Evolutionary conservation across 768 basidiomycete species (phyloP).

Genomic region (Chalciporus piperatus): DNA sequence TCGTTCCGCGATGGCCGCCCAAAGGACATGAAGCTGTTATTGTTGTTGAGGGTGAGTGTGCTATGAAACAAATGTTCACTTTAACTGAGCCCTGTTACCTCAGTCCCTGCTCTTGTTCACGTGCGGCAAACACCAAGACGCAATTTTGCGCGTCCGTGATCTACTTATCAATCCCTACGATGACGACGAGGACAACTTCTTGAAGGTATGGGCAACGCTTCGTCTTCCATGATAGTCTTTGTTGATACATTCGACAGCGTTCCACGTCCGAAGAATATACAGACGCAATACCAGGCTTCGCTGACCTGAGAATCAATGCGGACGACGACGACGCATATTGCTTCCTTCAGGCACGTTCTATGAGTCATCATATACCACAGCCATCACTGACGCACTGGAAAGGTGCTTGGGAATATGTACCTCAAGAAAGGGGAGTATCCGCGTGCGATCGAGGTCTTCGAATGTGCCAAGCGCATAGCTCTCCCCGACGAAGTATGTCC

Average conservation of each 20-base stretch:
- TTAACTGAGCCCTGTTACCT: background rate
- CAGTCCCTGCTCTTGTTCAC: background rate
- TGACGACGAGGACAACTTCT: too few relatives aligned
- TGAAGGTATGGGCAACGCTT: too few relatives aligned
- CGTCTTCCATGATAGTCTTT: too few relatives aligned
- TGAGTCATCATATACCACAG: background rate
- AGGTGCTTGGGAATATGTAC: background rate
- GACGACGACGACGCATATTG: background rate
- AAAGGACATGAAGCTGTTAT: background rate
- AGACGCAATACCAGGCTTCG: too few relatives aligned
- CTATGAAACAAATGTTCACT: background rate
- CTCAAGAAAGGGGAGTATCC: slow-evolving; percentile 1
- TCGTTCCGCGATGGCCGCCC: background rate
- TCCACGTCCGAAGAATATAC: too few relatives aligned
- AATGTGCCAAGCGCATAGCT: background rate
- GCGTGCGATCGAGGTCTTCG: slow-evolving; percentile 3
- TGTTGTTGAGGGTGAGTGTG: background rate
- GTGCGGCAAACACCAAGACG: background rate
- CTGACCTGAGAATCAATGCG: too few relatives aligned
- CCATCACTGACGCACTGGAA: background rate
- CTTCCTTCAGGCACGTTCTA: background rate
- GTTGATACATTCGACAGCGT: too few relatives aligned
- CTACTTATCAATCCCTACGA: too few relatives aligned
- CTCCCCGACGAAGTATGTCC: too few relatives aligned
- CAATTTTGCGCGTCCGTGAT: background rate